These are phyloP conservation scores for Pythium utonaiense DNA, from an alignment of 352 stramenopile genomes.

Conservation along the genomic window DNA sequence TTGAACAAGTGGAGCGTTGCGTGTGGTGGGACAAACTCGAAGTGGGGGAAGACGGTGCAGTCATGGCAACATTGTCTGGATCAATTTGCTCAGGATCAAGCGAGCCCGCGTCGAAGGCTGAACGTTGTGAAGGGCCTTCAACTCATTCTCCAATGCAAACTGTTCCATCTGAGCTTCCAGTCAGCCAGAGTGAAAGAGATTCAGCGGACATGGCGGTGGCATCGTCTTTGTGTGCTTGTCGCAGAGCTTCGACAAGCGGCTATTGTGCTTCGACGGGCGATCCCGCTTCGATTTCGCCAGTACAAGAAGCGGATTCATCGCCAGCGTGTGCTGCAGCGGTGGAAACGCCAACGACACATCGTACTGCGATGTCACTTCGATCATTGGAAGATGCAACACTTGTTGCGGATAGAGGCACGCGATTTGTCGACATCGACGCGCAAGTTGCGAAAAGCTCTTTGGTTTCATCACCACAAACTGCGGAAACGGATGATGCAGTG, in stretches of 20 bases:
- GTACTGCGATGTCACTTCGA: slow-evolving; percentile 13
- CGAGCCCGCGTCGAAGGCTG: background rate
- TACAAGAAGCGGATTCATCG: slow-evolving; percentile 10
- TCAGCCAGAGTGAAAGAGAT: slow-evolving; percentile 7
- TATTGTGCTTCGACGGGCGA: slow-evolving; percentile 5
- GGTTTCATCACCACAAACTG: slow-evolving; percentile 26
- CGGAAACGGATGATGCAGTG: slow-evolving; percentile 11
- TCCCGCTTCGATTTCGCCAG: slow-evolving; percentile 10
- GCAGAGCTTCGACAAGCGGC: slow-evolving; percentile 6
- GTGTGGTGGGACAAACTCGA: slow-evolving; percentile 3
- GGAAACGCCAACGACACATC: slow-evolving; percentile 12
- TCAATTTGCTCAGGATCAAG: slow-evolving; percentile 11
- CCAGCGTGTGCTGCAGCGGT: slow-evolving; percentile 19
- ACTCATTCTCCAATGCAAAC: background rate
- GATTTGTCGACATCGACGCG: slow-evolving; percentile 15
- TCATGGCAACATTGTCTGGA: background rate
- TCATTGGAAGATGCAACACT: slow-evolving; percentile 18
- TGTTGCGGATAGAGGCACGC: slow-evolving; percentile 11
- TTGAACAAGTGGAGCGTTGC: slow-evolving; percentile 11
- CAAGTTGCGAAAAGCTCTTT: slow-evolving; percentile 21
- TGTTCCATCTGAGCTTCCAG: slow-evolving; percentile 1
- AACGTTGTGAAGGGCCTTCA: slow-evolving; percentile 5
- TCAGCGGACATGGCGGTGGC: slow-evolving; percentile 14
- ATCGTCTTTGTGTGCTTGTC: slow-evolving; percentile 7
- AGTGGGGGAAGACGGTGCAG: background rate